These are phyloP conservation scores for Fraxinus baroniana DNA, from an alignment of 305 asterid species.

Conservation along the genomic window DNA sequence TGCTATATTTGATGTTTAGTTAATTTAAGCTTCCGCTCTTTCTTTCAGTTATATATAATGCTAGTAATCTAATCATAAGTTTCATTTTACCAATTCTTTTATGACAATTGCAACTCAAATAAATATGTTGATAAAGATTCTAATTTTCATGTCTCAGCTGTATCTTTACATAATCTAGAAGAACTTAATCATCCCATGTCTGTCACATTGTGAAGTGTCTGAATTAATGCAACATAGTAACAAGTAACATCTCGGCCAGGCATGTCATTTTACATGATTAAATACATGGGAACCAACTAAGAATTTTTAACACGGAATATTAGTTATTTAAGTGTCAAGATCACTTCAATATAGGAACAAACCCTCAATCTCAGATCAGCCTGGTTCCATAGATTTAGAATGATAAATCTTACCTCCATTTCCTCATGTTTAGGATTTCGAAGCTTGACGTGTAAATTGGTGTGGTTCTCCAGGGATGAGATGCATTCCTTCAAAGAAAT, in stretches of 20 bases:
- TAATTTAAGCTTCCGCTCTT: neutral
- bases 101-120: neutral
- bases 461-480: slow-evolving; percentile 64
- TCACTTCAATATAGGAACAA: slow-evolving; percentile 2
- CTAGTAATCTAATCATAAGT: neutral
- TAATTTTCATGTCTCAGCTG: neutral
- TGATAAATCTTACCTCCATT: slow-evolving; percentile 45
- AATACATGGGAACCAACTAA: neutral
- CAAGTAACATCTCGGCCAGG: neutral
- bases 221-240: neutral
- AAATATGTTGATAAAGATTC: neutral
- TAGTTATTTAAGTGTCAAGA: neutral
- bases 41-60: slow-evolving; percentile 3
- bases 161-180: neutral
- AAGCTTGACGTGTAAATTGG: slow-evolving; percentile 47
- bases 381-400: neutral
- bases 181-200: neutral
- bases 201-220: neutral
- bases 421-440: slow-evolving; percentile 50
- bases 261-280: neutral
- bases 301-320: neutral
- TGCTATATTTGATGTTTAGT: neutral
- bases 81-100: slow-evolving; percentile 1
- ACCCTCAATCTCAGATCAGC: neutral
- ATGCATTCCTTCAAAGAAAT: slow-evolving; percentile 57